Base-by-base conservation (phyloP, 2,329 filamentous ascomycete genomes). In the Calonectria pseudoturangicola region DNA sequence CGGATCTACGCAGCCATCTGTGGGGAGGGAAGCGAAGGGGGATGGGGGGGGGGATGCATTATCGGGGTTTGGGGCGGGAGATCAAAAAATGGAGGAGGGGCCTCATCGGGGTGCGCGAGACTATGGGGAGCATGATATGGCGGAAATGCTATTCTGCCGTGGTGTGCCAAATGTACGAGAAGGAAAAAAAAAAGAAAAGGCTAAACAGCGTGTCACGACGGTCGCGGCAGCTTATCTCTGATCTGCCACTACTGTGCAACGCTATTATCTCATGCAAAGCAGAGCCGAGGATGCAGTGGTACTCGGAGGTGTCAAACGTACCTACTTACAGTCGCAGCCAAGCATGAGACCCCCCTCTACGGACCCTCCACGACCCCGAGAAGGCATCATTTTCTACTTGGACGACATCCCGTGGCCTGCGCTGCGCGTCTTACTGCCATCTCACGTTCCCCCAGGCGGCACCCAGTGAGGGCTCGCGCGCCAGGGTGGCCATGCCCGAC, bases 401-500 rank as follows among this genome's bases (percentile, higher is more conserved):
- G 10, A 60, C 33, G 21, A 60, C 54, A 60, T 41, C 58, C 28
- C 58, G 41, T 63, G 58, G 39, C 58, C 18, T 58, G 54, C 7
- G 30, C 54, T 60, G 54, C 54, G 54, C 64, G 36, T 56, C 36
- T 45, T 9, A 41, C 54, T 12, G 8, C 36, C 48, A 39, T 45
- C 48, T 25, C 39, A 54, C 50, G 21, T 45, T 66, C 41, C 15
- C 15, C 18, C 58, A 63, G 15, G 27, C 39, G 58, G 39, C 39
- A 41, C 16, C 63, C 47, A 66, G 47, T 66, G 47, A 66, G 63
- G 18, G 30, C 21, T 48, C 60, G 33, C 48, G 43, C 50, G 16
- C 66, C 41, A 48, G 54, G 54, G 45, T 47, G 33, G 39, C 48
- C 66, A 62, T 54, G 43, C 66, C 68, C 36, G n/a, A 56, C 47